phyloP scores from a whole-genome alignment of 2,329 filamentous ascomycete species.

The Grosmannia serpens region DNA sequence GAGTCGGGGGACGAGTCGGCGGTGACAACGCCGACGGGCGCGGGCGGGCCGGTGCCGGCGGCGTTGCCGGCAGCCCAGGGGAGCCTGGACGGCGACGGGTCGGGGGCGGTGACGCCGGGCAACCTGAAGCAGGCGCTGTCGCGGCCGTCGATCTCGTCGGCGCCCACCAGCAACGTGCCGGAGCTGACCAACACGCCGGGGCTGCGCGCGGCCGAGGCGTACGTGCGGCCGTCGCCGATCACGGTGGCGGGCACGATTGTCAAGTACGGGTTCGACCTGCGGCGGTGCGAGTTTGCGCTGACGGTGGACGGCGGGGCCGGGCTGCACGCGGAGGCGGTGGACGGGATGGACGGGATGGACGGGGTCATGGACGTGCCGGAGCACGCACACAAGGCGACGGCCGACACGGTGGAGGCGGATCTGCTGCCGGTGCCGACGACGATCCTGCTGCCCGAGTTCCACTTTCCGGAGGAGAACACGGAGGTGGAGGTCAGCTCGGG shows the following conservation, averaged over 20 bases:
- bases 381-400: background rate
- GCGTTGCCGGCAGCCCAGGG: background rate
- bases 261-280: conserved; percentile 71
- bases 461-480: conserved; percentile 69
- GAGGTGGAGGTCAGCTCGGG: conserved; percentile 69
- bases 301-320: conserved; percentile 37
- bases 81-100: conserved; percentile 19
- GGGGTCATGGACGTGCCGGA: background rate
- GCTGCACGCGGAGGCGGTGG: background rate
- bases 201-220: conserved; percentile 85
- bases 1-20: background rate
- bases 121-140: conserved; percentile 67
- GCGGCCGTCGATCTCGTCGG: conserved; percentile 53
- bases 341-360: background rate
- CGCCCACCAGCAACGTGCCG: conserved; percentile 25
- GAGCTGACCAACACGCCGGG: conserved; percentile 56
- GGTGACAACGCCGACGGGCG: background rate
- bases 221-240: conserved; percentile 74
- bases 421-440: conserved; percentile 48
- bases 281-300: conserved; percentile 65
- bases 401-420: background rate
- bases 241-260: conserved; percentile 59
- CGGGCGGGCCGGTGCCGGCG: conserved; percentile 14
- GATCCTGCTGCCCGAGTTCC: conserved; percentile 80
- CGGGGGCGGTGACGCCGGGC: conserved; percentile 52